Conservation (phyloP, 352 stramenopile genomes). For the Globisporangium takayamanum region DNA sequence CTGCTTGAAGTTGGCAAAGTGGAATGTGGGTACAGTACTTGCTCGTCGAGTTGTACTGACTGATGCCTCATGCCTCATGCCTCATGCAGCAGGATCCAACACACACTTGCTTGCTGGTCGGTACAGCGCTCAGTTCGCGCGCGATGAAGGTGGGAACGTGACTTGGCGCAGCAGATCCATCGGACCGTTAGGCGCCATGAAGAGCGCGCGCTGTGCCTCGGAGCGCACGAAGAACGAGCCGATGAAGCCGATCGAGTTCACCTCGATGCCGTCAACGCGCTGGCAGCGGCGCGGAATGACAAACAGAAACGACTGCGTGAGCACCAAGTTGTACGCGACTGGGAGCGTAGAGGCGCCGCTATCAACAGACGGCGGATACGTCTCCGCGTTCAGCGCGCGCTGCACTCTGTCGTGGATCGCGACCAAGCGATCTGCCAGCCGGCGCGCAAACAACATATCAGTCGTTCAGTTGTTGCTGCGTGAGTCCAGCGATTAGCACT, state of each 20-base stretch:
- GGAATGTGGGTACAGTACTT: too few species aligned
- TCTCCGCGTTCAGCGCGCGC: slow-evolving; percentile 29
- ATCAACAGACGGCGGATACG: slow-evolving; percentile 21
- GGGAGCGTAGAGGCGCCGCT: slow-evolving; percentile 13
- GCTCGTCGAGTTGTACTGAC: too few species aligned
- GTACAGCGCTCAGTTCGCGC: not conserved
- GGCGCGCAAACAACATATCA: not conserved
- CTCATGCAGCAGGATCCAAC: not conserved
- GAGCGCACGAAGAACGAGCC: slow-evolving; percentile 73
- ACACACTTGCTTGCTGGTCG: not conserved
- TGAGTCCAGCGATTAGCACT: not conserved
- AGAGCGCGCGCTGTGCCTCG: slow-evolving; percentile 47
- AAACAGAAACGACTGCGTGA: slow-evolving; percentile 71
- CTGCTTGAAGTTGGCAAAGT: too few species aligned
- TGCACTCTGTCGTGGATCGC: slow-evolving; percentile 44
- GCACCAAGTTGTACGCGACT: slow-evolving; percentile 69
- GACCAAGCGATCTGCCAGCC: slow-evolving; percentile 22
- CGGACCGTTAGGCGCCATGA: slow-evolving; percentile 35
- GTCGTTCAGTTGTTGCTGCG: not conserved
- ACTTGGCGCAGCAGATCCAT: slow-evolving; percentile 60
- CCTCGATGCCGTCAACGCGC: slow-evolving; percentile 58
- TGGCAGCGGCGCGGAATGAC: slow-evolving; percentile 55
- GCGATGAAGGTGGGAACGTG: slow-evolving; percentile 33
- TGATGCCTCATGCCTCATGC: not conserved
- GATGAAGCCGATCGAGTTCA: slow-evolving; percentile 83